Evolutionary conservation across 768 basidiomycete species (phyloP).

Genomic region (Lyophyllum semitale): DNA sequence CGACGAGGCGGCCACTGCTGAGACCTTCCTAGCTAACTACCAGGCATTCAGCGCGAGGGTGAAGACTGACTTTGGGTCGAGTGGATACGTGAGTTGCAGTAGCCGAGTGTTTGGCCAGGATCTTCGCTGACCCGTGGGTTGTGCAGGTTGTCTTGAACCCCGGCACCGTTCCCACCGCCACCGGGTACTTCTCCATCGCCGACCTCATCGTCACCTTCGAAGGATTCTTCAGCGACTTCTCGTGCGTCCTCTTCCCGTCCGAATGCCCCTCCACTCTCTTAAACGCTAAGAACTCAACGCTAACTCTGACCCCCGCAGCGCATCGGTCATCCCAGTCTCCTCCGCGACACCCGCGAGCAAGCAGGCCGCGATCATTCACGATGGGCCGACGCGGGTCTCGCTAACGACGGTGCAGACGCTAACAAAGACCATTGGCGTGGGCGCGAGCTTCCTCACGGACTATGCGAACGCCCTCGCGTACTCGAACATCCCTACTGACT

Average conservation of each 20-base stretch:
- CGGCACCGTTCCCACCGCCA: slow-evolving; percentile 16
- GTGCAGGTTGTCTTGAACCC: slow-evolving; percentile 31
- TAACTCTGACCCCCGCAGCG: too few relatives aligned
- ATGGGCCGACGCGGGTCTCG: slow-evolving; percentile 27
- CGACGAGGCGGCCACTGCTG: slow-evolving; percentile 28
- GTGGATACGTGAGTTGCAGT: slow-evolving; percentile 11
- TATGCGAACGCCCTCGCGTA: slow-evolving; percentile 14
- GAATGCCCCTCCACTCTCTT: neutral
- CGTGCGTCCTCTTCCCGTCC: slow-evolving; percentile 15
- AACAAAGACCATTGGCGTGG: slow-evolving; percentile 20
- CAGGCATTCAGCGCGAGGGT: slow-evolving; percentile 20
- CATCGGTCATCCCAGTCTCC: slow-evolving; percentile 20
- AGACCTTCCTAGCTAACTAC: slow-evolving; percentile 22
- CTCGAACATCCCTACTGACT: slow-evolving; percentile 11
- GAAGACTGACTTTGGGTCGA: slow-evolving; percentile 17
- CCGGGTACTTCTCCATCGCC: slow-evolving; percentile 27
- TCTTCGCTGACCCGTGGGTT: neutral
- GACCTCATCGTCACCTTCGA: slow-evolving; percentile 32
- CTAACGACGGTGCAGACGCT: slow-evolving; percentile 23
- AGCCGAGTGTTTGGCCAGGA: too few relatives aligned
- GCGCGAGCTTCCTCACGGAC: slow-evolving; percentile 32
- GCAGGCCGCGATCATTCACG: slow-evolving; percentile 33
- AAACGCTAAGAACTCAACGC: too few relatives aligned
- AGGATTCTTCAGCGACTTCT: slow-evolving; percentile 27
- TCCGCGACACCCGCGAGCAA: slow-evolving; percentile 20